Evolutionary conservation across 768 basidiomycete genomes (phyloP).

Genomic region (Boletus pseudo-olivaceus): DNA sequence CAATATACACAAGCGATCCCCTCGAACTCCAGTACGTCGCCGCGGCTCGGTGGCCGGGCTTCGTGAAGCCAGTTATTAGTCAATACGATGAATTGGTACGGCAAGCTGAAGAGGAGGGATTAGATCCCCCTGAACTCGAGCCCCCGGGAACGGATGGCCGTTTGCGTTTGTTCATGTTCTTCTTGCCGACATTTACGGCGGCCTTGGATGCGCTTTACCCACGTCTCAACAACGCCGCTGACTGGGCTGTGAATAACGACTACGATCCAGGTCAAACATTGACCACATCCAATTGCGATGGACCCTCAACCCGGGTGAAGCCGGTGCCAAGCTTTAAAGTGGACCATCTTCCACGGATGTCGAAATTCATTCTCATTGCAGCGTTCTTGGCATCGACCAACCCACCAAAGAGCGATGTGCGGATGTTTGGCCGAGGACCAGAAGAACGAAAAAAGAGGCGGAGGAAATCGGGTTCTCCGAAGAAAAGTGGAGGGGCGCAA

Average conservation of each 20-base stretch:
- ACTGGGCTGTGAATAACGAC: slow-evolving; percentile 56
- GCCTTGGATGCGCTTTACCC: slow-evolving; percentile 71
- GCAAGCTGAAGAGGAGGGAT: slow-evolving; percentile 21
- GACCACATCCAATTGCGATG: neutral
- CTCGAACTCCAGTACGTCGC: slow-evolving; percentile 73
- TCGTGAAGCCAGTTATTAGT: slow-evolving; percentile 64
- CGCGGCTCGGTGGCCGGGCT: slow-evolving; percentile 78
- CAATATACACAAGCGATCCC: slow-evolving; percentile 62
- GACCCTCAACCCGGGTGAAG: slow-evolving; percentile 2
- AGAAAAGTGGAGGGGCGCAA: slow-evolving; percentile 35
- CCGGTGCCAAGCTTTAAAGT: slow-evolving; percentile 17
- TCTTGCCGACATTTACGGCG: slow-evolving; percentile 56
- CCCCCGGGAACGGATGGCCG: slow-evolving; percentile 55
- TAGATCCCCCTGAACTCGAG: slow-evolving; percentile 27
- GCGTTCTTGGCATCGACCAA: slow-evolving; percentile 84
- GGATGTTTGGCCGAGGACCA: slow-evolving; percentile 76
- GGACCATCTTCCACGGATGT: slow-evolving; percentile 55
- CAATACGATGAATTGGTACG: slow-evolving; percentile 33
- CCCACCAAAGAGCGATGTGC: slow-evolving; percentile 71
- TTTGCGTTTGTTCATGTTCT: slow-evolving; percentile 61
- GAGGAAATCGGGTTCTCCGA: slow-evolving; percentile 37
- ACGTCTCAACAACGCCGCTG: slow-evolving; percentile 56
- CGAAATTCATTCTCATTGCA: slow-evolving; percentile 72
- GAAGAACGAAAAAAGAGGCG: slow-evolving; percentile 63
- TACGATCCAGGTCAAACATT: slow-evolving; percentile 30